Evolutionary conservation across 192 early-diverging fungal species (phyloP).

Genomic region (Coemansia reversa): DNA sequence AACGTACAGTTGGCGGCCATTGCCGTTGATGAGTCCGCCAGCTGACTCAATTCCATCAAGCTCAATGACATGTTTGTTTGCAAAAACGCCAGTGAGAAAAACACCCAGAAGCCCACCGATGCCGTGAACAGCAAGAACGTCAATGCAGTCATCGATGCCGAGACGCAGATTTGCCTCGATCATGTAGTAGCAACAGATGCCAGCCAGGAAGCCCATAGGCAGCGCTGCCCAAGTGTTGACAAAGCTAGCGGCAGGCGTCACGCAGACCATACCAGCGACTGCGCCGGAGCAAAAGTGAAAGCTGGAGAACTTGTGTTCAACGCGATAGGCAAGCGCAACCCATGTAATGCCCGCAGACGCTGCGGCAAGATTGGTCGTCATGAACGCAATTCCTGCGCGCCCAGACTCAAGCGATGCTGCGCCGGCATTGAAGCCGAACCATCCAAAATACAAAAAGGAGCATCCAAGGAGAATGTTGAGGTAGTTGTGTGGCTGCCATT

Average conservation of each 20-base stretch:
- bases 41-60: constrained; percentile 58
- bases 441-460: constrained; percentile 86
- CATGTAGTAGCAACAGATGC: constrained; percentile 65
- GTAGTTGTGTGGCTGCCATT: constrained; percentile 76
- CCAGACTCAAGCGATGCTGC: constrained; percentile 69
- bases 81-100: constrained; percentile 91
- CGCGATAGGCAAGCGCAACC: constrained; percentile 69
- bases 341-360: constrained; percentile 70
- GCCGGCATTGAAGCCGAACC: constrained; percentile 89
- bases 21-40: constrained; percentile 68
- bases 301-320: constrained; percentile 70
- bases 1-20: constrained; percentile 65
- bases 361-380: constrained; percentile 74
- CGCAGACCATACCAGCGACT: constrained; percentile 83
- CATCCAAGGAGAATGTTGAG: constrained; percentile 81
- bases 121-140: constrained; percentile 79
- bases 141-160: constrained; percentile 77
- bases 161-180: constrained; percentile 64
- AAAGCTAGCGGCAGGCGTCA: constrained; percentile 83
- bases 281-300: constrained; percentile 89
- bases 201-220: constrained; percentile 72
- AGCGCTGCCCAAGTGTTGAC: constrained; percentile 71
- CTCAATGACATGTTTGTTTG: constrained; percentile 68
- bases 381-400: constrained; percentile 70
- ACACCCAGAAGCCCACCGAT: constrained; percentile 73